phyloP scores from a whole-genome alignment of 73 alveolate genomes.

The Paramecium biaurelia region DNA sequence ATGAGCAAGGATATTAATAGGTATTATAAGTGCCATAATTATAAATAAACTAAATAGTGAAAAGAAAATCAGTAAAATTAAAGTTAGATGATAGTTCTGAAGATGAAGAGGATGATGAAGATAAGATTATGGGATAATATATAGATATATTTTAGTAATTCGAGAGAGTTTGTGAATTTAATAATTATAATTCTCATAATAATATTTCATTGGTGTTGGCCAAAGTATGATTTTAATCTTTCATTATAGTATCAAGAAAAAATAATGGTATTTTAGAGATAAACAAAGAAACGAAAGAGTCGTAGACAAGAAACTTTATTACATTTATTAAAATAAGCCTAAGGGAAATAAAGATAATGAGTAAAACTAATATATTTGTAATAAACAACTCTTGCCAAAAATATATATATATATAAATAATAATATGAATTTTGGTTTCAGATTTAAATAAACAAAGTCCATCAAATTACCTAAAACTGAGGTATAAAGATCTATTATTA shows the following conservation, averaged over 20 bases:
- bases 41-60: background rate
- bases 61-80: background rate
- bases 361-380: background rate
- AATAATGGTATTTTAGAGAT: background rate
- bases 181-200: background rate
- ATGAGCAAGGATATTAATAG: background rate
- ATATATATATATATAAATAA: background rate
- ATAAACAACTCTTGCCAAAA: background rate
- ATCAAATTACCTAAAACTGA: background rate
- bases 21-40: background rate
- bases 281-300: background rate
- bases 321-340: background rate
- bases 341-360: background rate
- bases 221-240: background rate
- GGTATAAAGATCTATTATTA: background rate
- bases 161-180: background rate
- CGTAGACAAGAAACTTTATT: background rate
- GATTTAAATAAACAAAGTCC: background rate
- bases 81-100: slow-evolving; percentile 5
- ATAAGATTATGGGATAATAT: background rate
- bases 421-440: background rate
- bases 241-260: background rate
- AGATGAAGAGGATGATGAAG: background rate
- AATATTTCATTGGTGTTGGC: background rate
- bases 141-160: background rate